Conservation (phyloP, 805 yeast species). For the Pachysolen tannophilus region DNA sequence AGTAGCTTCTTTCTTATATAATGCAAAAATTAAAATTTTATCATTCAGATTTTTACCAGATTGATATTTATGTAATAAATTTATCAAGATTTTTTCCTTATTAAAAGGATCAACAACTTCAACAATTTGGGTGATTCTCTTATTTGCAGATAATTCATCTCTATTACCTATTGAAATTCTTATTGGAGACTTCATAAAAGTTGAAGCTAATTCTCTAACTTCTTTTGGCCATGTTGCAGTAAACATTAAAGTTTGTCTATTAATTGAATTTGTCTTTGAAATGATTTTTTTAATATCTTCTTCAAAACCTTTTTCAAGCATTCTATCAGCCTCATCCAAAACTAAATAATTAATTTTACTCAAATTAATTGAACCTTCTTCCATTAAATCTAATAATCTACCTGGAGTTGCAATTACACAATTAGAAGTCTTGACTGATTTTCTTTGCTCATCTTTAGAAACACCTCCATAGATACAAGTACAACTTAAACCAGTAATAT, state of each 20-base stretch:
- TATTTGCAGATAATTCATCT: constrained; percentile 91
- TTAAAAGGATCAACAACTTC: constrained; percentile 81
- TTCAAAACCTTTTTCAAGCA: constrained; percentile 97
- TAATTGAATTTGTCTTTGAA: constrained; percentile 18
- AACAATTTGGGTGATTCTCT: constrained; percentile 86
- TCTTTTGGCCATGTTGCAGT: constrained; percentile 99
- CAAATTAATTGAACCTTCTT: constrained; percentile 77
- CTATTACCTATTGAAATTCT: constrained; percentile 90
- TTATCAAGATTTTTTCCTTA: constrained; percentile 72
- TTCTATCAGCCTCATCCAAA: constrained; percentile 96
- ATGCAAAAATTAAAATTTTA: constrained; percentile 84
- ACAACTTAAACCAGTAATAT: constrained; percentile 53
- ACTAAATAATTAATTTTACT: constrained; percentile 68
- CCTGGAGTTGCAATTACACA: constrained; percentile 99
- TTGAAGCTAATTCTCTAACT: constrained; percentile 83
- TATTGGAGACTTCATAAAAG: constrained; percentile 80
- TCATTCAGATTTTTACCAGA: constrained; percentile 58
- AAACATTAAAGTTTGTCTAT: constrained; percentile 93
- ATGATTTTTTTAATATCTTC: constrained; percentile 87
- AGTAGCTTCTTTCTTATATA: constrained; percentile 94
- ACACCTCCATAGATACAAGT: constrained; percentile 97
- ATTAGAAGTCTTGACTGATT: constrained; percentile 54
- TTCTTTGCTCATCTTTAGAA: constrained; percentile 86
- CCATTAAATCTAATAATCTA: constrained; percentile 79
- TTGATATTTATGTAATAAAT: constrained; percentile 67